Evolutionary conservation across 192 early-diverging fungal species (phyloP), one percentile per base, ranked within the genome.

Genomic region (Spizellomyces sp.): DNA sequence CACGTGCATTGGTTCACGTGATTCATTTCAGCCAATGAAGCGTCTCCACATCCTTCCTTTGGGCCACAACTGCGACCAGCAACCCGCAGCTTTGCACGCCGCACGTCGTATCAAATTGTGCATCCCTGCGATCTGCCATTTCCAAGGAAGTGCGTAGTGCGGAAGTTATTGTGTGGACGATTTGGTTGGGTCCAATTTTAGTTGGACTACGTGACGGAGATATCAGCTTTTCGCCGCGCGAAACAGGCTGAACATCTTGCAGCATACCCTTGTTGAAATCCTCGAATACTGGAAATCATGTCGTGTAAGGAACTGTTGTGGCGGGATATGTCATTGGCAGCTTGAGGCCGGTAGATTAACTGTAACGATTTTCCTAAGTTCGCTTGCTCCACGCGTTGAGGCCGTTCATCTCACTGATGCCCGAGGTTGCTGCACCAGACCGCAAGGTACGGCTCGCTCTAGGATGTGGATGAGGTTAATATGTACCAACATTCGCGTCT

Each of bases 381-480:
- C 92, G 96, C 72, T 86, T 99, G 62, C 88, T 99, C 68, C 93
- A 98, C 84, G 87, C 98, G 71, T 90, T 99, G 79, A 81, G 90
- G 89, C 98, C 98, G 6, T 99, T 98, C 76, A 96, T 99, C 89
- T 91, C 92, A 62, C 84, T 96, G 66, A 92, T 99, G 86, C 98
- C 98, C 45, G 98, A 99, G 88, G 94, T 99, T 67, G 91, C 94
- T 45, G 80, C 95, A 58, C 95, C 95, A 57, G 96, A 97, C 86
- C 92, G 95, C 83, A 98, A 98, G 90, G 95, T 94, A 80, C 62
- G 62, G 19, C 46, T 47, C 27, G 9, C 22, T 45, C 9, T 41
- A 27, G 5, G 3, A 36, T 36, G 27, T 36, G 27, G 27, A 36
- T 36, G 27, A 36, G 27, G 27, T 36, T 36, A 36, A 36, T 50